Conservation (phyloP, 1,139 yeast species). For the Zygoascus sp. region DNA sequence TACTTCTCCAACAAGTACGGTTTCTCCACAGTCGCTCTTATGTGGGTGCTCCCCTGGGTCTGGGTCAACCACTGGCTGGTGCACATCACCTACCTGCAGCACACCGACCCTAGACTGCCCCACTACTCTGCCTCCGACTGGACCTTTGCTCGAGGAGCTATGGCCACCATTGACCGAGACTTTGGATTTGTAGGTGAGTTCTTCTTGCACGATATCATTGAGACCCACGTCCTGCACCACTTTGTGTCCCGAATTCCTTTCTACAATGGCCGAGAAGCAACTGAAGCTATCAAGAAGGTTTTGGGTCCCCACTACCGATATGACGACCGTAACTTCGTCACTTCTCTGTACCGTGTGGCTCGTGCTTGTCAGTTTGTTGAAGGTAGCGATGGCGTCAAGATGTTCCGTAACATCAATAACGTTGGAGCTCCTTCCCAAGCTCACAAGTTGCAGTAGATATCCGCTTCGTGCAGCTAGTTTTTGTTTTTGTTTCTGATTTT, state of each 20-base stretch:
- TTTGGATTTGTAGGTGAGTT: constrained; percentile 77
- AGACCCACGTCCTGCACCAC: constrained; percentile 86
- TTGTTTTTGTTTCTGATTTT: constrained; percentile 12
- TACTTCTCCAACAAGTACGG: constrained; percentile 63
- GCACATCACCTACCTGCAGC: constrained; percentile 79
- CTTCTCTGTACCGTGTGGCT: constrained; percentile 62
- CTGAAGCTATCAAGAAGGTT: constrained; percentile 71
- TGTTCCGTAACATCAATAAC: constrained; percentile 70
- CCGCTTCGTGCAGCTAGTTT: constrained; percentile 7
- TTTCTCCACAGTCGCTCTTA: constrained; percentile 55
- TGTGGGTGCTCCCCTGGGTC: constrained; percentile 74
- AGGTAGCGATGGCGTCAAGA: constrained; percentile 69
- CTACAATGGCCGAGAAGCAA: constrained; percentile 78
- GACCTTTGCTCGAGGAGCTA: constrained; percentile 88
- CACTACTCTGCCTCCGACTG: constrained; percentile 72
- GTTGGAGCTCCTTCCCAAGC: constrained; percentile 40
- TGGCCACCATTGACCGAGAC: constrained; percentile 80
- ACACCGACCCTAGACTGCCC: constrained; percentile 75
- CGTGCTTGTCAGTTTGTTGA: constrained; percentile 81
- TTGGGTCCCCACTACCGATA: constrained; percentile 75
- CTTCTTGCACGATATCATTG: constrained; percentile 83
- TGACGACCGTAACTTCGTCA: constrained; percentile 68
- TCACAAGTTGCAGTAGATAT: constrained; percentile 9
- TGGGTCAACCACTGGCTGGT: constrained; percentile 90
- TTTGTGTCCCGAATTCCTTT: constrained; percentile 81